Conservation (phyloP, 148 eudicot species). For the Selenicereus undatus region DNA sequence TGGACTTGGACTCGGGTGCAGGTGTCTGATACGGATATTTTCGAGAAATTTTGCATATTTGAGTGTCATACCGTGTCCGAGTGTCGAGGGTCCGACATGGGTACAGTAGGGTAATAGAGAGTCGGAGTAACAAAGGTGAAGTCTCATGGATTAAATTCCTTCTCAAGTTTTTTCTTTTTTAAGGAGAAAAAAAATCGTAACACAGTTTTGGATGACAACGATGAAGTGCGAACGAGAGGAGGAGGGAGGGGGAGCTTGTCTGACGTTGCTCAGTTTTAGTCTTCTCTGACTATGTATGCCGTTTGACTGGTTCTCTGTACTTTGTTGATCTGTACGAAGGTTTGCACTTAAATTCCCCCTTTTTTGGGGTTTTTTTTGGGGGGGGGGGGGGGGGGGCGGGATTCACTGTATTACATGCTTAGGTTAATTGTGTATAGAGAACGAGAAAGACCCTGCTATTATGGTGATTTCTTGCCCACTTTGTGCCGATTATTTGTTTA, state of each 20-base stretch:
- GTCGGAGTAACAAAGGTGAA: no score
- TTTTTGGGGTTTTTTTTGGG: neutral
- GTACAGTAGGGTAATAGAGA: no score
- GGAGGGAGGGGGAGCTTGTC: neutral
- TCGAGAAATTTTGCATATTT: no score
- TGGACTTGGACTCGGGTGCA: no score
- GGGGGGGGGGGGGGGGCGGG: neutral
- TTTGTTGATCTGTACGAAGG: slow-evolving; percentile 6
- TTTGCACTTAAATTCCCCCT: neutral
- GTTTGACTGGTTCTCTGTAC: neutral
- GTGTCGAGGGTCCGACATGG: no score
- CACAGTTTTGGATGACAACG: neutral
- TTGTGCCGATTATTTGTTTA: slow-evolving; percentile 5
- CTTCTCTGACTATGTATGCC: neutral
- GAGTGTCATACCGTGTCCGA: no score
- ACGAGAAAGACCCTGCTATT: neutral
- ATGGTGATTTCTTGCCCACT: slow-evolving; percentile 7
- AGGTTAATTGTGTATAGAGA: neutral
- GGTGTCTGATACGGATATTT: no score
- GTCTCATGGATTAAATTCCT: neutral
- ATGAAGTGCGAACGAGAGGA: neutral
- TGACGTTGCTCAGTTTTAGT: neutral
- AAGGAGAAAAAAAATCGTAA: neutral
- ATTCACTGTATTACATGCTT: neutral
- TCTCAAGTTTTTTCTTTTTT: no score